Evolutionary conservation across 495 filamentous ascomycete genomes (phyloP).

Genomic region (Pyrenula aspistea): DNA sequence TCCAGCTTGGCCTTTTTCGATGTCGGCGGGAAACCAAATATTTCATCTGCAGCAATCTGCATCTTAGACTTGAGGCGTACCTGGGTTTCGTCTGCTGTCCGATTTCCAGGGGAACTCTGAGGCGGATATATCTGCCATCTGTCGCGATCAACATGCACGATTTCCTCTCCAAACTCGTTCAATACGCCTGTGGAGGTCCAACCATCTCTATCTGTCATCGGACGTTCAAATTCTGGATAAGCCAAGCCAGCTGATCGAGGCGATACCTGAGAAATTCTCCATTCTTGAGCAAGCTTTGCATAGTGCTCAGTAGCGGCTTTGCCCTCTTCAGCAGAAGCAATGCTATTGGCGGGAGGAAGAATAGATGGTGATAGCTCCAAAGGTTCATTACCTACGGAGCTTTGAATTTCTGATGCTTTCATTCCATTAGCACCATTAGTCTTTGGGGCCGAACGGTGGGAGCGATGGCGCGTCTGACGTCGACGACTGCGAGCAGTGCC

Average conservation of each 20-base stretch:
- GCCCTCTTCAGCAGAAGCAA: neutral
- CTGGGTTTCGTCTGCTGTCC: conserved; percentile 17
- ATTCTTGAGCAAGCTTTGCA: neutral
- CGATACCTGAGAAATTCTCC: neutral
- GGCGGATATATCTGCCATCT: conserved; percentile 12
- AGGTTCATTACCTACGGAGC: neutral
- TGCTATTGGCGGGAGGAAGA: neutral
- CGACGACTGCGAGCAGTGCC: neutral
- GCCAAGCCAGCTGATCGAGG: neutral
- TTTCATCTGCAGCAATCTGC: conserved; percentile 17
- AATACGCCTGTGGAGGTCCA: conserved; percentile 23
- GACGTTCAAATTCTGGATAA: conserved; percentile 5
- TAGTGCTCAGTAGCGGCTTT: neutral
- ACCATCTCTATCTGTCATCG: conserved; percentile 15
- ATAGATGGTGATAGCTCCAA: neutral
- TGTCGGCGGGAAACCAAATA: conserved; percentile 27
- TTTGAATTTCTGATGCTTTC: neutral
- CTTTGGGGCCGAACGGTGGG: too few species aligned
- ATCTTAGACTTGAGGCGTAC: conserved; percentile 14
- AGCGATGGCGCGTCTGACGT: neutral
- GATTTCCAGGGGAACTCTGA: conserved; percentile 16
- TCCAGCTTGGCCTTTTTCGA: conserved; percentile 23
- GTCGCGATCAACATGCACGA: conserved; percentile 12
- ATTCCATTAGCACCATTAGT: neutral
- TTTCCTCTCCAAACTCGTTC: conserved; percentile 24